Evolutionary conservation across 2,329 filamentous ascomycete genomes (phyloP), one percentile per base, ranked within the genome.

Genomic region (Didymella pomorum): DNA sequence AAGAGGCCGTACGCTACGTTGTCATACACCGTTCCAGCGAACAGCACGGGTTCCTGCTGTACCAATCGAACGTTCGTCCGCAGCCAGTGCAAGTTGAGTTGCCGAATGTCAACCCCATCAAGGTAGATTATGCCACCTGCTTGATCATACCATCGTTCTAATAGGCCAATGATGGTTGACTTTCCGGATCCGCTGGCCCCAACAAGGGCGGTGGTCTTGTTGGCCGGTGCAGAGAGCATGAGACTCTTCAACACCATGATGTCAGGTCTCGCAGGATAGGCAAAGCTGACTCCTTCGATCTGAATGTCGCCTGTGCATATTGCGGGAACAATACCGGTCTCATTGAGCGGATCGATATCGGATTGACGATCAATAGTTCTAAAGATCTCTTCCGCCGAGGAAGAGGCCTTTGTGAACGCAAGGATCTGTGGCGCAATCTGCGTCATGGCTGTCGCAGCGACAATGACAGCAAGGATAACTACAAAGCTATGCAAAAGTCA

Each of bases 131-230:
- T 56, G 10, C 76, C 75, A 23, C 49, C 62, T 8, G 54, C 53
- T 2, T 69, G 67, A 41, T 78, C 66, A 31, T 79, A 81, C 66
- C 79, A 79, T 18, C 71, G 89, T 85, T 98, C 88, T 33, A 71
- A 31, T 21, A 98, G 82, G 10, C 93, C 94, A 28, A 98, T 88
- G 62, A 98, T 93, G 0, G 94, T 98, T 71, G 89, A 93, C 80
- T 98, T 99, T 35, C 95, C 95, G 35, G 90, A 96, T 3, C 95
- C 95, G 21, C 93, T 97, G 0, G 94, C 91, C 54, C 95, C 95
- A 8, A 99, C 95, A 3, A 99, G 81, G 2, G 95, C 95, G 6
- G 93, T 97, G 1, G 90, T 93, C 79, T 96, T 96, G 26, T 93
- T 92, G 4, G 93, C 92, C 6, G 93, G 93, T 29, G 97, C 89